Evolutionary conservation across 1,139 yeast species (phyloP), one percentile per base, ranked within the genome.

Genomic region (Suhomyces coccinellae): DNA sequence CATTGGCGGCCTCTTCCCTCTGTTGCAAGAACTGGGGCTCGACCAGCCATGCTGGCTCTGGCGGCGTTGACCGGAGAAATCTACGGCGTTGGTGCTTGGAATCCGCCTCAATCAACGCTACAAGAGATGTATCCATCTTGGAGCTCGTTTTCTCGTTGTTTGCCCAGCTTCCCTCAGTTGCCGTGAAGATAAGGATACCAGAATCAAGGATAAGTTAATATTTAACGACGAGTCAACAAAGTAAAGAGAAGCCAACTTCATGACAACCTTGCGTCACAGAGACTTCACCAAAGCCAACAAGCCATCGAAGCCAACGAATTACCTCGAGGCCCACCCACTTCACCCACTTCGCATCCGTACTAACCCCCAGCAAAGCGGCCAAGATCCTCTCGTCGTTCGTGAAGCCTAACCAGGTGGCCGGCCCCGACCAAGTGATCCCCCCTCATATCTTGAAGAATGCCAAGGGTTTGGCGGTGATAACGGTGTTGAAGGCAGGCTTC

Each of bases 401-500:
- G 58, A 91, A 91, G 66, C 98, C 98, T n/a, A 91, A 93, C 67
- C 98, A 91, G 67, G 74, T 90, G 45, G 80, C 89, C 17, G 96
- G 97, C 34, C 91, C 95, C 13, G 96, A 89, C 52, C 81, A 85
- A 60, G 83, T 93, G 46, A 93, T 93, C 50, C 99, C 99, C 3
- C 96, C 97, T 16, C 83, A 84, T 36, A 82, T 93, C 6, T 76
- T 93, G 52, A 83, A 86, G 54, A 86, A 88, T 61, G 99, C 99
- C 37, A 87, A 89, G 62, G 99, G 99, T 29, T 76, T 93, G 41
- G 98, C 96, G 2, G 68, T 93, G 36, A 79, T 93, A 52, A 93
- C 98, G 1, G 97, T 93, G 15, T 73, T 93, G 50, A 93, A 95
- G 63, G 99, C 98, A 1, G 99, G 99, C 2, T 93, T 93, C 62